Evolutionary conservation across 371 early-diverging fungal genomes (phyloP), one percentile per base, ranked within the genome.

Genomic region (Mucor irregularis): DNA sequence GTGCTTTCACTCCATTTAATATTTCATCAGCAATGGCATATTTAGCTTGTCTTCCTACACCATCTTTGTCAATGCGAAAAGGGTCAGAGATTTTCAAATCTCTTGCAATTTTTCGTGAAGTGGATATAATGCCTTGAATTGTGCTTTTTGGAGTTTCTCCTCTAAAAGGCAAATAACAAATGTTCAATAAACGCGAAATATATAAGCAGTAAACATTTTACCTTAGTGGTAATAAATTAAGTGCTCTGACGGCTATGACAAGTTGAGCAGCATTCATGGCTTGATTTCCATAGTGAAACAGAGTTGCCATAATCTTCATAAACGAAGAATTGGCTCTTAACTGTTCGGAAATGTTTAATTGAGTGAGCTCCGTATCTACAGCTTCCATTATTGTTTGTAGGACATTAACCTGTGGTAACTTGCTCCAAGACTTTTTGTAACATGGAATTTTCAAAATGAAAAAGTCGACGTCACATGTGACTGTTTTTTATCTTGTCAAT

Each of bases 91-190:
- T 28, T 9, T 66, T 56, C 8, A 72, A 52, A 45, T 73, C 73
- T 55, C 80, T 62, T 2, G 76, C 76, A 8, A 63, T 60, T 53
- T 70, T 71, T 24, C 80, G 70, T 5, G 80, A 67, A 13, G 80
- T 76, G n/a, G 76, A 76, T 16, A 79, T 73, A 43, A 79, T 79
- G 47, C 80, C 80, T 55, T 79, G 80, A 24, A 79, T 72, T 13
- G 80, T 79, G 53, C 80, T 75, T 56, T 69, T 75, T n/a, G 80
- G 80, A 22, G 80, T 79, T 45, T 79, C 76, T 13, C 79, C 79
- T 66, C 79, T 78, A 49, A 6, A 50, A 30, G 6, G 6, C 25
- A 30, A 17, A 43, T 24, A 7, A 42, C 17, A 17, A 21, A 28
- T 25, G 10, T 22, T 33, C 13, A 37, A 49, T 42, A 11, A 37